phyloP scores from a whole-genome alignment of 176 grass and related monocot species.

The Oryza nivara region DNA sequence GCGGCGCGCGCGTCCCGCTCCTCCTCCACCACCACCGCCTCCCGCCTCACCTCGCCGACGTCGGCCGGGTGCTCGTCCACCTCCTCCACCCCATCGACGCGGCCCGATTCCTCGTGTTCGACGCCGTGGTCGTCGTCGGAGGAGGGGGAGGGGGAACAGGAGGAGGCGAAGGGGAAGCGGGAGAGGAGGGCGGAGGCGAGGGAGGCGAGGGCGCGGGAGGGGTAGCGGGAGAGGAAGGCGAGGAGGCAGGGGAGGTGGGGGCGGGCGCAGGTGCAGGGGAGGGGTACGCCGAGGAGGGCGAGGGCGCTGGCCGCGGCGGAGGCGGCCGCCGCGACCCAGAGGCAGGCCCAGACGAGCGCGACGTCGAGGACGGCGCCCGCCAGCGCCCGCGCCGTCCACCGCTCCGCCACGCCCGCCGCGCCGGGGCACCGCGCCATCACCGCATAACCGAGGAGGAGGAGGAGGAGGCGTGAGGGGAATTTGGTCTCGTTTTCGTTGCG shows the following conservation, averaged over 20 bases:
- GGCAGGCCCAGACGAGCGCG: constrained; percentile 59
- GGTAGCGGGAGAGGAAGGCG: constrained; percentile 44
- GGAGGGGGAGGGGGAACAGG: background rate
- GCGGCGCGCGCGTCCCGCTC: constrained; percentile 36
- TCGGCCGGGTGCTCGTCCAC: background rate
- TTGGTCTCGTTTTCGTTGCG: no score
- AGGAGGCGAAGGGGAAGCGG: constrained; percentile 46
- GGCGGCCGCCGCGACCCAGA: constrained; percentile 48
- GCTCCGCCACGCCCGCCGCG: constrained; percentile 27
- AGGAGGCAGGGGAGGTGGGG: constrained; percentile 43
- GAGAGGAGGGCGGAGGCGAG: constrained; percentile 45
- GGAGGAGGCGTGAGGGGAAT: background rate
- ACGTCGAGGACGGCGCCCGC: constrained; percentile 59
- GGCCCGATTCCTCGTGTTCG: background rate
- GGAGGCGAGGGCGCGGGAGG: constrained; percentile 26
- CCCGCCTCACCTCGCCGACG: constrained; percentile 33
- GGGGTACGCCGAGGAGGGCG: constrained; percentile 23
- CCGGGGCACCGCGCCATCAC: constrained; percentile 45
- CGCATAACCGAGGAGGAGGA: constrained; percentile 20
- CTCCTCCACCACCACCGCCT: constrained; percentile 54
- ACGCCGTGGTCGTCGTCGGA: no score
- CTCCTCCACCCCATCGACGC: constrained; percentile 8
- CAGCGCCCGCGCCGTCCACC: constrained; percentile 55
- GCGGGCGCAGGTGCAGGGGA: constrained; percentile 64
- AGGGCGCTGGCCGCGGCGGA: constrained; percentile 33